phyloP scores from a whole-genome alignment of 1,284 basidiomycete genomes.

The Vanrija pseudolonga region DNA sequence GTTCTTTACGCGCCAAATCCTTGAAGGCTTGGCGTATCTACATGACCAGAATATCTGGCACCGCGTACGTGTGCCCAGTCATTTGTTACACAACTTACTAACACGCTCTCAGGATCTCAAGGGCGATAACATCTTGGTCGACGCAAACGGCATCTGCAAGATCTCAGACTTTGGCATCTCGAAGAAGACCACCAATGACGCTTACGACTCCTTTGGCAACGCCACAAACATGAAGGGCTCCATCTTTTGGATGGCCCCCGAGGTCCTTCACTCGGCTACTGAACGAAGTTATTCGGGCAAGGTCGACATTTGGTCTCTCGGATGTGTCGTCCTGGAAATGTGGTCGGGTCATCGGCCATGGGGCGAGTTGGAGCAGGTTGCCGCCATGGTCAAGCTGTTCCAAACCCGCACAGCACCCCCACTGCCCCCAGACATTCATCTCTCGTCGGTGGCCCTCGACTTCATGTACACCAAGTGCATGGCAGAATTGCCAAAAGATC shows the following conservation, averaged over 20 bases:
- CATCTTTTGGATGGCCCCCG: constrained; percentile 99
- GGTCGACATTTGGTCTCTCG: constrained; percentile 97
- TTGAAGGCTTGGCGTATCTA: constrained; percentile 87
- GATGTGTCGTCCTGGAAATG: constrained; percentile 97
- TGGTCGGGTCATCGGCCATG: constrained; percentile 92
- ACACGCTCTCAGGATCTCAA: constrained; percentile 71
- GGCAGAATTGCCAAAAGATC: constrained; percentile 78
- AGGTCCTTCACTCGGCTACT: constrained; percentile 64
- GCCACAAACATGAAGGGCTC: constrained; percentile 93
- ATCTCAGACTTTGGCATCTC: constrained; percentile 94
- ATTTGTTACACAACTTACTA: neutral
- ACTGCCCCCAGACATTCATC: constrained; percentile 72
- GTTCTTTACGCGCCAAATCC: constrained; percentile 88
- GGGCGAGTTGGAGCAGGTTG: constrained; percentile 81
- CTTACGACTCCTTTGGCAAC: constrained; percentile 68
- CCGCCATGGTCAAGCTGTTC: constrained; percentile 84
- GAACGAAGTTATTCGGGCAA: constrained; percentile 91
- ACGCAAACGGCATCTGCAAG: constrained; percentile 89
- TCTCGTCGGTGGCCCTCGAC: constrained; percentile 73
- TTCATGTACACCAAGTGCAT: constrained; percentile 87
- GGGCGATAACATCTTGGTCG: constrained; percentile 96
- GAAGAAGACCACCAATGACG: constrained; percentile 69
- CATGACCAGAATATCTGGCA: constrained; percentile 90
- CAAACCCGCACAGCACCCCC: constrained; percentile 63
- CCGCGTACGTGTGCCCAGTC: constrained; percentile 58